Base-by-base conservation (phyloP, 495 filamentous ascomycete species). In the Xylaria intraflava region DNA sequence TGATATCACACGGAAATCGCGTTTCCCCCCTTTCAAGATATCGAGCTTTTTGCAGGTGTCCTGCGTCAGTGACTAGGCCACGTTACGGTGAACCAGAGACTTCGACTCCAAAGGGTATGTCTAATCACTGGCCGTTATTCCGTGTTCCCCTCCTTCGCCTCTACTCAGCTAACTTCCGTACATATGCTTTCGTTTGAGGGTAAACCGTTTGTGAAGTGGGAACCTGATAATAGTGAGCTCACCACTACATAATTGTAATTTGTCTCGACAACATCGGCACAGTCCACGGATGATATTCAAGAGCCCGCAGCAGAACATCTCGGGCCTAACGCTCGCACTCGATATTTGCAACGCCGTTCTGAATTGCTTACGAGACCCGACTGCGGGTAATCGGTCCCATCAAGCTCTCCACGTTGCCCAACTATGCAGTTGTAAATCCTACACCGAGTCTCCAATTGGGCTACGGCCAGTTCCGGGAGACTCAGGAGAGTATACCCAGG, bases 351-450 rank as follows among this genome's bases (percentile, higher is more conserved):
- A 70, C 53, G 62, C 65, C 38, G 41, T 69, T 55, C 31, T 59
- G 20, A 58, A 64, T 48, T 62, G 50, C 43, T 59, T 75, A 33
- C 27, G 55, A 24, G 35, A 39, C n/a, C 58, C 73, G 12, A 62
- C 68, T 33, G 19, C 66, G 30, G 55, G 60, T 53, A 65, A 68
- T 47, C 62, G 73, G 44, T 57, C 71, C 16, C 68, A 73, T 49
- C 59, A 73, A 6, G 67, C 73, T 55, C 60, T 73, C 26, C 65
- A 72, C 26, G 60, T 72, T 31, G 61, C 65, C 33, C 61, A 62
- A 22, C 61, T 75, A 17, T 75, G 42, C 69, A 64, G 44, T 64
- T 55, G 44, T 70, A 71, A 14, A 29, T 64, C 24, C 50, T 70
- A 9, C 49, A 61, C 8, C 53, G 55, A 36, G 52, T 61, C 59